phyloP scores from a whole-genome alignment of 805 yeast genomes.

The Ogataea haglerorum region DNA sequence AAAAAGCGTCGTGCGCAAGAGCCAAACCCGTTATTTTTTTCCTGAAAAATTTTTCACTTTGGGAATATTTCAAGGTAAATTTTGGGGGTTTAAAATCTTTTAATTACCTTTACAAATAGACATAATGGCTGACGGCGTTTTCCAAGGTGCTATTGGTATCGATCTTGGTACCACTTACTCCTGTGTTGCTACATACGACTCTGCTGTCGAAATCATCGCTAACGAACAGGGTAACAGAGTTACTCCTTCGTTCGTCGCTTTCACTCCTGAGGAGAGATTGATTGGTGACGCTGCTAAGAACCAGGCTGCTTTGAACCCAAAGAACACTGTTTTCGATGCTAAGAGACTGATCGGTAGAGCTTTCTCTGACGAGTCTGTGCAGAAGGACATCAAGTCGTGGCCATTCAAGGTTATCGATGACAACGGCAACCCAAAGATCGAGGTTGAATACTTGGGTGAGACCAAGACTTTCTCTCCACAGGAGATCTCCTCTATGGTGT shows the following conservation, averaged over 20 bases:
- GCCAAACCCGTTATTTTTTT: conserved; percentile 12
- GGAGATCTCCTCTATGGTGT: conserved; percentile 88
- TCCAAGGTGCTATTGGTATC: conserved; percentile 99
- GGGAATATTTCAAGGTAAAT: conserved; percentile 7
- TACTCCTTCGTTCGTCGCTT: conserved; percentile 94
- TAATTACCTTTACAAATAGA: conserved; percentile 13
- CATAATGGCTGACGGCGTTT: conserved; percentile 95
- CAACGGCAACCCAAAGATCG: conserved; percentile 82
- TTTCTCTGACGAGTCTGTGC: conserved; percentile 75
- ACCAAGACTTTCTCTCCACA: conserved; percentile 88
- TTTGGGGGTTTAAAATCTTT: conserved; percentile 7
- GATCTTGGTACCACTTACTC: conserved; percentile 88
- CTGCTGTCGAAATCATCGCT: conserved; percentile 77
- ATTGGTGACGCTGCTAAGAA: conserved; percentile 98
- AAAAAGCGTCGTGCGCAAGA: conserved; percentile 3
- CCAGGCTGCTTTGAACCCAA: conserved; percentile 93
- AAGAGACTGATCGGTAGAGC: conserved; percentile 94
- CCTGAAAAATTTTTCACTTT: conserved; percentile 22
- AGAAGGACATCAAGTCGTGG: conserved; percentile 85
- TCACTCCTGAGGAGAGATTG: conserved; percentile 87
- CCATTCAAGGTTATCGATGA: conserved; percentile 84
- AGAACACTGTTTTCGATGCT: conserved; percentile 86
- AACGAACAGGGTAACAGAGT: conserved; percentile 99
- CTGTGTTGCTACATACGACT: conserved; percentile 73
- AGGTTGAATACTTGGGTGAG: conserved; percentile 95